Conservation (phyloP, 2,329 filamentous ascomycete species). For the Lizonia empirigonia region DNA sequence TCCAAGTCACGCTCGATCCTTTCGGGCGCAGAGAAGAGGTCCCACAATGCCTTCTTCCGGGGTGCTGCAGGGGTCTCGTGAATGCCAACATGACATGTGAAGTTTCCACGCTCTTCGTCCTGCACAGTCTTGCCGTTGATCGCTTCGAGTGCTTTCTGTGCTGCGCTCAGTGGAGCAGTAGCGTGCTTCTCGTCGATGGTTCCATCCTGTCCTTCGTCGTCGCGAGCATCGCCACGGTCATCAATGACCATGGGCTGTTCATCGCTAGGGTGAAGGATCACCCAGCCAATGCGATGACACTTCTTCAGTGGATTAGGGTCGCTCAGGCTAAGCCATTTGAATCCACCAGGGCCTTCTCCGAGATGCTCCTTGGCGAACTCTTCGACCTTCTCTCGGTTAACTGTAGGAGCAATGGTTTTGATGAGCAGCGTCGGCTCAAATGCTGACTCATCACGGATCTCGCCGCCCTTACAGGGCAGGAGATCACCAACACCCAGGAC, state of each 20-base stretch:
- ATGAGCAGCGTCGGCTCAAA: constrained; percentile 92
- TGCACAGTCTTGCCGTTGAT: constrained; percentile 98
- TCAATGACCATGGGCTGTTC: constrained; percentile 65
- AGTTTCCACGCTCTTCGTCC: constrained; percentile 90
- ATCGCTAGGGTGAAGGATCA: constrained; percentile 84
- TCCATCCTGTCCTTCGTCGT: constrained; percentile 67
- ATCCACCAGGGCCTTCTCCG: constrained; percentile 87
- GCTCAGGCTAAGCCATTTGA: constrained; percentile 93
- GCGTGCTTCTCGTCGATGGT: constrained; percentile 61
- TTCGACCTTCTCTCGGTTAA: constrained; percentile 91
- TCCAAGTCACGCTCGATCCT: constrained; percentile 88
- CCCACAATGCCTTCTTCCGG: constrained; percentile 95
- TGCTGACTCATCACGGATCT: constrained; percentile 86
- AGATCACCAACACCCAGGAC: constrained; percentile 91
- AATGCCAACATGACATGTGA: constrained; percentile 95
- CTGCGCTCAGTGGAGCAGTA: constrained; percentile 56
- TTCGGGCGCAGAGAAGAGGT: constrained; percentile 92
- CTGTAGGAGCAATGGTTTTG: constrained; percentile 96
- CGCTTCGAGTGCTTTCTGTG: constrained; percentile 88
- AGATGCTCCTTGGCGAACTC: constrained; percentile 93
- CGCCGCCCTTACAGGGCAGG: constrained; percentile 79
- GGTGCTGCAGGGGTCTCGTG: constrained; percentile 87
- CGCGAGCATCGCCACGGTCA: constrained; percentile 75
- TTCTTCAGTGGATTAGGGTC: constrained; percentile 97
- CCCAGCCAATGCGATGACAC: constrained; percentile 97